Percentiles rank a stretch among this genome's conserved stretches.
phyloP scores from a whole-genome alignment of 139 green algal genomes.

The Chlorella vulgaris region DNA sequence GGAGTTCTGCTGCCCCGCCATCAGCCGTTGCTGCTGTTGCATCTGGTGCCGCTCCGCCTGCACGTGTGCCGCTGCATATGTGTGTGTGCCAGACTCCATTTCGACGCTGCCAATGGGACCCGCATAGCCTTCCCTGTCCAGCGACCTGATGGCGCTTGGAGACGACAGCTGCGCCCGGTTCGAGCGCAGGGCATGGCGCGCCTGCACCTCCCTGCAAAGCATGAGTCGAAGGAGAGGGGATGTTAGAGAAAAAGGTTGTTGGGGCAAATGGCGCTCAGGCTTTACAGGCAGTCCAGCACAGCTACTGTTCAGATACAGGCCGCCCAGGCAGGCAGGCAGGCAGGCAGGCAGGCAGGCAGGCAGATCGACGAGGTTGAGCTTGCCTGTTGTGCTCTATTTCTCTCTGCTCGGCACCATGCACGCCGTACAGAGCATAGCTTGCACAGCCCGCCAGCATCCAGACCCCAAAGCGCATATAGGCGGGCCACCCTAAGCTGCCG shows the following conservation, averaged over 20 bases:
- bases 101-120: constrained; percentile 15
- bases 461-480: constrained; percentile 78
- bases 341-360: too few species aligned
- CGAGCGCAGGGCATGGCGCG: too few species aligned
- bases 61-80: background rate
- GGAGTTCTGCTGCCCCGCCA: background rate
- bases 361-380: too few species aligned
- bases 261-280: too few species aligned
- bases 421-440: constrained; percentile 45
- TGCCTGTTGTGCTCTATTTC: constrained; percentile 20
- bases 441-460: constrained; percentile 62
- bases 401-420: constrained; percentile 40
- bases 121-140: constrained; percentile 5
- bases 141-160: background rate
- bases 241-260: background rate
- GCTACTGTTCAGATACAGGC: too few species aligned
- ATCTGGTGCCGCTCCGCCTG: background rate
- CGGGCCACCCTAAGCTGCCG: constrained; percentile 69
- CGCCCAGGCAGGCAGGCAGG: too few species aligned
- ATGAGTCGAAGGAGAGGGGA: background rate
- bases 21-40: constrained; percentile 12
- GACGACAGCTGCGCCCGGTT: background rate
- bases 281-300: too few species aligned
- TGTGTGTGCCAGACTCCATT: background rate
- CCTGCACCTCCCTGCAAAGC: constrained; percentile 7